Percentiles rank a stretch among this genome's conserved stretches.
Evolutionary conservation across 2,329 filamentous ascomycete genomes (phyloP).

Genomic region (Trichoderma sp.): DNA sequence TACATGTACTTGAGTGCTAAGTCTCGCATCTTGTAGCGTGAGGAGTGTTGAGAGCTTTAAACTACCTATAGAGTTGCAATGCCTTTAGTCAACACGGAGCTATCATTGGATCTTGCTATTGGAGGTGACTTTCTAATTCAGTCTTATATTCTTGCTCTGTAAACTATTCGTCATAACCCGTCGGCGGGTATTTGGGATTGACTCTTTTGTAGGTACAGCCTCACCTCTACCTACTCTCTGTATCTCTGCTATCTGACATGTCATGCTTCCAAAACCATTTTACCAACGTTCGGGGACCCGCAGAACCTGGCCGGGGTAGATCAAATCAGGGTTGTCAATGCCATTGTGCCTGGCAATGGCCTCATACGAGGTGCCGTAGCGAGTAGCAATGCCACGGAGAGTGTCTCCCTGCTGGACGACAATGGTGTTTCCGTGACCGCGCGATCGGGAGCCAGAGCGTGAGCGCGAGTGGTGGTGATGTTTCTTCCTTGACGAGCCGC

Average conservation of each 20-base stretch:
- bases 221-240: not conserved
- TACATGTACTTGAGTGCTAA: too few relatives aligned
- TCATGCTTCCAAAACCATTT: not conserved
- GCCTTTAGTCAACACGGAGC: not conserved
- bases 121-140: not conserved
- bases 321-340: constrained; percentile 44
- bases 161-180: not conserved
- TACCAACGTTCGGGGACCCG: constrained; percentile 33
- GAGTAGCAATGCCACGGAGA: constrained; percentile 40
- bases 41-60: too few relatives aligned
- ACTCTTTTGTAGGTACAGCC: not conserved
- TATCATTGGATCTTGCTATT: not conserved
- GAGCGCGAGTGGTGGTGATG: constrained; percentile 6
- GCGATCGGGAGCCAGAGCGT: constrained; percentile 25
- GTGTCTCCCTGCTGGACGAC: constrained; percentile 46
- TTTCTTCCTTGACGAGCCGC: not conserved
- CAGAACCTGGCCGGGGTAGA: constrained; percentile 45
- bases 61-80: too few relatives aligned
- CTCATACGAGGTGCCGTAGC: constrained; percentile 38
- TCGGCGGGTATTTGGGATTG: not conserved
- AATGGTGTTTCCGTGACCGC: constrained; percentile 25
- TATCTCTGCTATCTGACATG: not conserved
- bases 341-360: constrained; percentile 43
- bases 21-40: too few relatives aligned
- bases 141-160: not conserved